Evolutionary conservation across 176 grass and related monocot species (phyloP).

Genomic region (Eleusine coracana): DNA sequence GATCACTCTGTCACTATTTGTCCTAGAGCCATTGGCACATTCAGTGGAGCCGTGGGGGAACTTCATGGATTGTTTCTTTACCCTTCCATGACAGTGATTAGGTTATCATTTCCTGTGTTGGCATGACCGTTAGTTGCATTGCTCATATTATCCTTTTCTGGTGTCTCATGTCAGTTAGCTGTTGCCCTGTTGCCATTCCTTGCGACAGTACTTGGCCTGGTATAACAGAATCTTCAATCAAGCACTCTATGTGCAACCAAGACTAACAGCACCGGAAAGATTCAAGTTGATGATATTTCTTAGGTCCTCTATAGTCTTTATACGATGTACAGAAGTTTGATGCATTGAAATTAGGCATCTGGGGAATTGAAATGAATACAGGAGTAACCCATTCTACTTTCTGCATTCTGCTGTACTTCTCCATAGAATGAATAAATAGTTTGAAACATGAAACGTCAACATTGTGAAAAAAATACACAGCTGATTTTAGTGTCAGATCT

Average conservation of each 20-base stretch:
- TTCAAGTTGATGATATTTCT: background rate
- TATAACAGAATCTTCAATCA: background rate
- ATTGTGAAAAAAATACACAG: background rate
- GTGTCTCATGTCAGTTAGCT: background rate
- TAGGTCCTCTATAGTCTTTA: background rate
- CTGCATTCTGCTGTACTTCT: background rate
- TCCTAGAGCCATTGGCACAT: conserved; percentile 19
- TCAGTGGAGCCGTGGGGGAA: conserved; percentile 14
- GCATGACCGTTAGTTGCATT: background rate
- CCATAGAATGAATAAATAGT: conserved; percentile 4
- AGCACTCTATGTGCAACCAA: conserved; percentile 1
- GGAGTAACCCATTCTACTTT: background rate
- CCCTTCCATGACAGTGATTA: background rate
- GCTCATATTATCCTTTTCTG: background rate
- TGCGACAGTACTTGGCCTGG: background rate
- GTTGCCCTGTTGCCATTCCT: conserved; percentile 14
- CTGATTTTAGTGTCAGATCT: background rate
- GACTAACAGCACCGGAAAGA: background rate
- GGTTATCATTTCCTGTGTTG: background rate
- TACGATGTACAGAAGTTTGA: background rate
- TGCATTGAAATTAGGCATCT: too few species aligned
- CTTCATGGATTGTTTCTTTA: conserved; percentile 34
- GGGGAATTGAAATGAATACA: background rate
- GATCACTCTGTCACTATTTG: conserved; percentile 1
- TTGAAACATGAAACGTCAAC: conserved; percentile 8